Percentiles rank a stretch among this genome's conserved stretches.
Evolutionary conservation across 306 rosid genomes (phyloP).

Genomic region (Calophaca sinica): DNA sequence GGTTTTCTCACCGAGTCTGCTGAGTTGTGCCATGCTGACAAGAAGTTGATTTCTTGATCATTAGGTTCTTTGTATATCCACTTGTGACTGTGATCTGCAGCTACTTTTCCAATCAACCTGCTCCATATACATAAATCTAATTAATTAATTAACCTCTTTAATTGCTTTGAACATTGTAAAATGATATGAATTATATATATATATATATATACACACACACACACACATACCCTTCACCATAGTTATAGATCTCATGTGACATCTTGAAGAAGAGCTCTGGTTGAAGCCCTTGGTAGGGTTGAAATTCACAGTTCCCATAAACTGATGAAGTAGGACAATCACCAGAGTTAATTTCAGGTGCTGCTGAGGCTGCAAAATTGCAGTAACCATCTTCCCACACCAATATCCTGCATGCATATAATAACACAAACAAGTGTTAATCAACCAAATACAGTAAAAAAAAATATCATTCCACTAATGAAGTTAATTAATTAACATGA

Average conservation of each 20-base stretch:
- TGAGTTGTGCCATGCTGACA: slow-evolving; percentile 96
- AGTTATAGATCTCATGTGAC: slow-evolving; percentile 99
- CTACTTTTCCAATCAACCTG: slow-evolving; percentile 98
- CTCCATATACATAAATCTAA: slow-evolving; percentile 21
- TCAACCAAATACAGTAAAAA: neutral
- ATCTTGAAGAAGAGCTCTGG: slow-evolving; percentile 99
- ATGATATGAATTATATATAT: neutral
- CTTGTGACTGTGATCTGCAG: slow-evolving; percentile 95
- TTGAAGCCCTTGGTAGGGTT: slow-evolving; percentile 78
- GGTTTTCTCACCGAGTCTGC: slow-evolving; percentile 72
- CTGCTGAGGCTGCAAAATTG: slow-evolving; percentile 83
- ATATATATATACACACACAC: neutral
- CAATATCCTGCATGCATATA: slow-evolving; percentile 74
- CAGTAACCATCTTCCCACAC: slow-evolving; percentile 99
- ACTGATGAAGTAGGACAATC: slow-evolving; percentile 68
- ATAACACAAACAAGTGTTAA: neutral
- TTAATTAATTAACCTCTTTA: slow-evolving; percentile 6
- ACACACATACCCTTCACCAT: slow-evolving; percentile 87
- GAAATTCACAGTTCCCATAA: slow-evolving; percentile 74
- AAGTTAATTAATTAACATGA: slow-evolving; percentile 3
- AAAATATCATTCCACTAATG: neutral
- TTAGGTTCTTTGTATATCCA: slow-evolving; percentile 94
- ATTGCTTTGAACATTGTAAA: too few relatives aligned
- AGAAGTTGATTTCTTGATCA: slow-evolving; percentile 90
- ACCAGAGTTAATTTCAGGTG: slow-evolving; percentile 69